Conservation (phyloP, 2,329 filamentous ascomycete genomes). For the Pseudogymnoascus sp. region DNA sequence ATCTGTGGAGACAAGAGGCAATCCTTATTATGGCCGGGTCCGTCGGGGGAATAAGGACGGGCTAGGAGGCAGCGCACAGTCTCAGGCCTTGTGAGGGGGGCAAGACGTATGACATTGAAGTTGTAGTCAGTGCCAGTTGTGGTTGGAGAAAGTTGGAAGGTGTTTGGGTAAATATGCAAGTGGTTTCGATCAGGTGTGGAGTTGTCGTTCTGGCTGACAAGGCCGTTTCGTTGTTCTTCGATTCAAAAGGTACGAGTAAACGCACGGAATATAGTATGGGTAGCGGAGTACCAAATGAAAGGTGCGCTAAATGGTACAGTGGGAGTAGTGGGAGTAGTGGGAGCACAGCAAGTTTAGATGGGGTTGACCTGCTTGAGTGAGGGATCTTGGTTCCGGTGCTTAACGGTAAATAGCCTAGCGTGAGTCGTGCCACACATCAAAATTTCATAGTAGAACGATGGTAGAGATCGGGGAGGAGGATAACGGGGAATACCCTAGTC, state of each 20-base stretch:
- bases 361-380: background rate
- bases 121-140: background rate
- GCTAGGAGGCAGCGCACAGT: slow-evolving; percentile 7
- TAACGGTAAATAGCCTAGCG: slow-evolving; percentile 8
- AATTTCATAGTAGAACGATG: background rate
- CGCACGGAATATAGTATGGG: background rate
- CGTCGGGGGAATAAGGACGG: background rate
- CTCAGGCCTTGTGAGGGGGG: slow-evolving; percentile 8
- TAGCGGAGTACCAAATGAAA: background rate
- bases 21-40: slow-evolving; percentile 7
- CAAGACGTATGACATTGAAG: slow-evolving; percentile 6
- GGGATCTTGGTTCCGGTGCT: slow-evolving; percentile 4
- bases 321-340: background rate
- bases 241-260: background rate
- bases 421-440: background rate
- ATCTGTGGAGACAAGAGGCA: slow-evolving; percentile 7
- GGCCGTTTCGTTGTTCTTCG: background rate
- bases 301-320: background rate
- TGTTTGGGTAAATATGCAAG: background rate
- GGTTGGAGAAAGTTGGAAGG: background rate
- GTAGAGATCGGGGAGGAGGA: background rate
- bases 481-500: background rate
- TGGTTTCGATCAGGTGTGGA: background rate
- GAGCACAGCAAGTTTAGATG: background rate
- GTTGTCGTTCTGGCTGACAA: background rate